These are phyloP conservation scores for Hypoxylon sp. DNA, from an alignment of 2,329 filamentous ascomycete genomes.

Conservation along the genomic window DNA sequence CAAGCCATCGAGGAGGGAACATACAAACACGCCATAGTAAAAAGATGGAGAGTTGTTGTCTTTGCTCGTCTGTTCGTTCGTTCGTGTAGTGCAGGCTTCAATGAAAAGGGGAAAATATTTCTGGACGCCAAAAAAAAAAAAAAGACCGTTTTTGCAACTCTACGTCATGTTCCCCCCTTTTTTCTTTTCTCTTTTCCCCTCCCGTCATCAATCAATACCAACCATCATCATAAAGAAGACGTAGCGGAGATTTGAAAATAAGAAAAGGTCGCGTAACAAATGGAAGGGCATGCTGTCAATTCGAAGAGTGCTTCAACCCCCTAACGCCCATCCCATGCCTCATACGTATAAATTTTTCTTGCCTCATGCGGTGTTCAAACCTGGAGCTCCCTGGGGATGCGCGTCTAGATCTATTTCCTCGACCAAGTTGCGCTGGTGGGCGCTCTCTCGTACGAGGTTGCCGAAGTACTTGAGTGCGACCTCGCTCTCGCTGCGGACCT, in stretches of 20 bases:
- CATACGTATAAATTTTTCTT: slow-evolving; percentile 14
- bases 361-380: slow-evolving; percentile 27
- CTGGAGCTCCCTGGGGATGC: slow-evolving; percentile 51
- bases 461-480: slow-evolving; percentile 89
- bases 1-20: too few species aligned
- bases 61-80: too few species aligned
- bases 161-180: slow-evolving; percentile 23
- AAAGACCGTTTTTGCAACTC: slow-evolving; percentile 31
- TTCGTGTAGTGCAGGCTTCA: too few species aligned
- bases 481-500: slow-evolving; percentile 83
- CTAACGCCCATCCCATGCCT: slow-evolving; percentile 29
- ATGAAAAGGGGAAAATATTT: too few species aligned
- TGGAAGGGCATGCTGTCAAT: slow-evolving; percentile 23
- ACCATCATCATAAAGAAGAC: too few species aligned
- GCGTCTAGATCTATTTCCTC: slow-evolving; percentile 64
- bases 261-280: slow-evolving; percentile 17
- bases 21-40: too few species aligned
- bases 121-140: slow-evolving; percentile 19
- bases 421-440: slow-evolving; percentile 59
- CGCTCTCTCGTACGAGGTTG: slow-evolving; percentile 77
- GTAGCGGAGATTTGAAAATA: too few species aligned
- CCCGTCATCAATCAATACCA: slow-evolving; percentile 14
- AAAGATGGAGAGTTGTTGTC: too few species aligned
- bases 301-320: slow-evolving; percentile 21
- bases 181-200: slow-evolving; percentile 5